Conservation (phyloP, 78 protist genomes). For the Creolimax fragrantissima region DNA sequence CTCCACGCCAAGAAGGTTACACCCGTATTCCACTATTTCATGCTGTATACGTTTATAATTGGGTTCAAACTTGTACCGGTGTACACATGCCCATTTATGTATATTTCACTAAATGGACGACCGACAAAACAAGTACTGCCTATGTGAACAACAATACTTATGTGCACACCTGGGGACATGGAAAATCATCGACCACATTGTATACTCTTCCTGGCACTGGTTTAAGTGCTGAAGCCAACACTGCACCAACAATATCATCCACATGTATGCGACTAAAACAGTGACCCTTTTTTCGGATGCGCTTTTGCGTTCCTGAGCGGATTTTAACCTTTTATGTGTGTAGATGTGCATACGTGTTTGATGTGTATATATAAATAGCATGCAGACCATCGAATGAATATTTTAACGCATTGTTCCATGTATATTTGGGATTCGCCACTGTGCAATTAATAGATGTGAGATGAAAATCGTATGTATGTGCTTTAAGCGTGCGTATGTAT, state of each 20-base stretch:
- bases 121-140: no score
- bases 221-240: conserved; percentile 1
- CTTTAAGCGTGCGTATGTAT: no score
- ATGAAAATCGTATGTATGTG: no score
- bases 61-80: no score
- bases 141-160: no score
- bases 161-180: conserved; percentile 7
- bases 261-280: conserved; percentile 32
- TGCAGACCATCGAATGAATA: no score
- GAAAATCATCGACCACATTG: conserved; percentile 33
- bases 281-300: conserved; percentile 1
- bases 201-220: neutral
- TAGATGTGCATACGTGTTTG: neutral
- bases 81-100: no score
- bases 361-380: neutral
- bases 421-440: no score
- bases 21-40: conserved; percentile 7
- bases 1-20: neutral
- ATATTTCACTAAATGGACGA: no score
- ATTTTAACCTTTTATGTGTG: neutral
- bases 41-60: no score
- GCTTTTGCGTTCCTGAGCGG: neutral
- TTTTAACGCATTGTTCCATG: no score
- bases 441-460: no score
- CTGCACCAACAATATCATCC: conserved; percentile 2